Evolutionary conservation across 192 early-diverging fungal species (phyloP).

Genomic region (Coemansia sp.): DNA sequence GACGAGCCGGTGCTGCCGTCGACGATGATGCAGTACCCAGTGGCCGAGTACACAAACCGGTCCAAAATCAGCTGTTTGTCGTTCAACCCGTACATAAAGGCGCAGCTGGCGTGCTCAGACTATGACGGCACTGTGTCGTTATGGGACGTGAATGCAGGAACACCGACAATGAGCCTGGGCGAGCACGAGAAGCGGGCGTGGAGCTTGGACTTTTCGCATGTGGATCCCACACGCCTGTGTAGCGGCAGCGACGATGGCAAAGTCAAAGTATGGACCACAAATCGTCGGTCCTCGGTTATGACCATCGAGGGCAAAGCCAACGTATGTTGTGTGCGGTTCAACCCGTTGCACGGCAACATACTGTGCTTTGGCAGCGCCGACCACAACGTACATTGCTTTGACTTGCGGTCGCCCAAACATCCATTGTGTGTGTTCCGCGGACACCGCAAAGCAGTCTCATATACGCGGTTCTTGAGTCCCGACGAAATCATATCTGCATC

Average conservation of each 20-base stretch:
- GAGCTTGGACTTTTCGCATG: conserved; percentile 83
- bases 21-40: conserved; percentile 71
- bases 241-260: conserved; percentile 92
- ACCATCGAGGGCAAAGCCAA: conserved; percentile 87
- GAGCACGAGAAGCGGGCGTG: conserved; percentile 94
- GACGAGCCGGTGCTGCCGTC: conserved; percentile 35
- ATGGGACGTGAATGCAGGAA: conserved; percentile 80
- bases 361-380: conserved; percentile 91
- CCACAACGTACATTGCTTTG: conserved; percentile 91
- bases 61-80: conserved; percentile 94
- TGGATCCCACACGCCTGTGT: conserved; percentile 76
- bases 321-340: conserved; percentile 93
- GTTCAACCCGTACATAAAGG: conserved; percentile 87
- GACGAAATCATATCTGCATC: conserved; percentile 87
- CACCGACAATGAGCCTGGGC: conserved; percentile 62
- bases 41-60: conserved; percentile 71
- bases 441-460: conserved; percentile 92
- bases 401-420: conserved; percentile 69
- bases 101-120: conserved; percentile 84
- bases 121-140: conserved; percentile 89
- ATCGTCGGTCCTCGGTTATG: conserved; percentile 64
- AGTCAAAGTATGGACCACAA: conserved; percentile 91
- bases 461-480: conserved; percentile 80
- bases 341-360: conserved; percentile 70
- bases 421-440: conserved; percentile 79